A percentile compares a stretch with the other conserved stretches of the same genome.
phyloP scores from a whole-genome alignment of 2,329 filamentous ascomycete species.

The Hypoxylon sp. region DNA sequence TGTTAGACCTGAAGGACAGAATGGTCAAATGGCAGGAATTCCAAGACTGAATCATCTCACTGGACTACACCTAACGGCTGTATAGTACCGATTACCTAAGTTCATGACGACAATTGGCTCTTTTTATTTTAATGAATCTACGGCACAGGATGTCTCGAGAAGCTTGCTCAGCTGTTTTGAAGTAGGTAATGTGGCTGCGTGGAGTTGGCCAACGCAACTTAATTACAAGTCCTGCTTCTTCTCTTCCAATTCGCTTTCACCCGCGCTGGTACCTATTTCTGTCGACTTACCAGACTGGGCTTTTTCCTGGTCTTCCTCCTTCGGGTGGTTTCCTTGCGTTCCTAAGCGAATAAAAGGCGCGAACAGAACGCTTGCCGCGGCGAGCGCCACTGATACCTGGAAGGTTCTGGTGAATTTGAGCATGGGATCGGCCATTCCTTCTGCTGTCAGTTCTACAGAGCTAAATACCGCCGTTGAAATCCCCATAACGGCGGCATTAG shows the following conservation, averaged over 20 bases:
- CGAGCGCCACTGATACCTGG: constrained; percentile 61
- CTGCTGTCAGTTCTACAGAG: constrained; percentile 56
- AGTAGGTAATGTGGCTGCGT: not conserved
- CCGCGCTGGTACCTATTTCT: constrained; percentile 6
- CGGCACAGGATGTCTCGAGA: not conserved
- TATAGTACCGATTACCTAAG: constrained; percentile 43
- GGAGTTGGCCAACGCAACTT: not conserved
- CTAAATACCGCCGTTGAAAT: constrained; percentile 72
- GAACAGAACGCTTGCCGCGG: constrained; percentile 59
- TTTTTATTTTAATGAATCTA: constrained; percentile 8
- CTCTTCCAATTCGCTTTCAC: constrained; percentile 26
- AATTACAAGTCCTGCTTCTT: constrained; percentile 20
- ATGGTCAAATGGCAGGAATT: constrained; percentile 55
- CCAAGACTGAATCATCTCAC: constrained; percentile 46
- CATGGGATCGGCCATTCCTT: constrained; percentile 55
- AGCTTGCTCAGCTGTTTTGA: not conserved
- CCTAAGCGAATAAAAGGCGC: constrained; percentile 65
- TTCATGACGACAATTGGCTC: constrained; percentile 22
- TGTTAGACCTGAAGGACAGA: constrained; percentile 51
- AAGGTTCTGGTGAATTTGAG: constrained; percentile 65
- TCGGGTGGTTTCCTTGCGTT: constrained; percentile 61
- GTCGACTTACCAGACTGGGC: constrained; percentile 27
- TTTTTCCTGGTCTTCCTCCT: constrained; percentile 33
- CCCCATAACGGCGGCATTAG: constrained; percentile 70
- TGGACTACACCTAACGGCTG: constrained; percentile 30